Percentiles rank a stretch among this genome's conserved stretches.
Evolutionary conservation across 2,329 filamentous ascomycete genomes (phyloP).

Genomic region (Metarhizium robertsii): DNA sequence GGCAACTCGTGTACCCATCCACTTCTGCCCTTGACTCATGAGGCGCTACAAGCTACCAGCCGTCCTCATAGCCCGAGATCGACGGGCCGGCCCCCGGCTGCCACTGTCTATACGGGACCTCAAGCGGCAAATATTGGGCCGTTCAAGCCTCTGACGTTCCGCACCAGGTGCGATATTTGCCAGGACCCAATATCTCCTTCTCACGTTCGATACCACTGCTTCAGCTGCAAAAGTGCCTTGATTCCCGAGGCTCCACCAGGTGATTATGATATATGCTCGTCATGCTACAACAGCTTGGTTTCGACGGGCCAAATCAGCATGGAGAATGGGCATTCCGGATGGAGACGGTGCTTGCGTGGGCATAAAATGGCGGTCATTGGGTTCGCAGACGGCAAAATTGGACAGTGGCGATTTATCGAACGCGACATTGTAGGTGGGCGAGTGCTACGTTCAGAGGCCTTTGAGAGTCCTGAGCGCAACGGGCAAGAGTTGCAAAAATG

Average conservation of each 20-base stretch:
- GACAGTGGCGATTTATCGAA: constrained; percentile 58
- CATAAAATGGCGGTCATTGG: constrained; percentile 79
- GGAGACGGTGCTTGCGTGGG: constrained; percentile 70
- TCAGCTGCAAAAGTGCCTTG: constrained; percentile 51
- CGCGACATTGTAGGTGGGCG: constrained; percentile 71
- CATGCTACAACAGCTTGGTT: constrained; percentile 66
- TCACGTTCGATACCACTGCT: constrained; percentile 70
- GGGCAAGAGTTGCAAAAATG: constrained; percentile 35
- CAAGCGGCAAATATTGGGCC: constrained; percentile 36
- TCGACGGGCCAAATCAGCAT: constrained; percentile 53
- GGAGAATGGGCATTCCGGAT: constrained; percentile 71
- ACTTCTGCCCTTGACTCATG: constrained; percentile 65
- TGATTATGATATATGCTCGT: constrained; percentile 79
- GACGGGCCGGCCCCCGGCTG: constrained; percentile 35
- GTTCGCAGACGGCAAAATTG: constrained; percentile 60
- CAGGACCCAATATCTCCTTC: constrained; percentile 60
- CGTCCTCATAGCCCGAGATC: constrained; percentile 33
- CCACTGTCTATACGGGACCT: constrained; percentile 38
- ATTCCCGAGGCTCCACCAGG: constrained; percentile 43
- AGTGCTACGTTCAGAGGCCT: constrained; percentile 52
- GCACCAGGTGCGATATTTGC: constrained; percentile 72
- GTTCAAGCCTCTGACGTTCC: constrained; percentile 63
- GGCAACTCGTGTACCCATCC: constrained; percentile 75
- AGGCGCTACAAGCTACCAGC: constrained; percentile 24
- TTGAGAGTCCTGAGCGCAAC: constrained; percentile 24